Base-by-base conservation (phyloP, 2,329 filamentous ascomycete species). In the Herpotrichia juniperi region DNA sequence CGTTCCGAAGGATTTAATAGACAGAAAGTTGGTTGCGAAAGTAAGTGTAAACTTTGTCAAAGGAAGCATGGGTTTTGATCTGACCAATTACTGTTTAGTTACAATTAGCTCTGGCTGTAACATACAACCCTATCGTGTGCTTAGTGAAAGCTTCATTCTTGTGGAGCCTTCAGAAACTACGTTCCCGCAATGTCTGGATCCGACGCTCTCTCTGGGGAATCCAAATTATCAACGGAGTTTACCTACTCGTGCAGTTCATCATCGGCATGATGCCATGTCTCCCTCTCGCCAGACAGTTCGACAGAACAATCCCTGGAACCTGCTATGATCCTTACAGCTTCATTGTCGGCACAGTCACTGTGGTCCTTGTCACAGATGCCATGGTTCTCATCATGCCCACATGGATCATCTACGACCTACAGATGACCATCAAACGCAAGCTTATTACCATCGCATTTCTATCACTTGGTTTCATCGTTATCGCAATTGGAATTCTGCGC, bases 401-500 rank as follows among this genome's bases (percentile, higher is more conserved):
- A 0, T 63, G 60, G 62, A 65, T 65, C 3, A 59, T 65, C 12
- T 63, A 56, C 53, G 62, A 61, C 22, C 37, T 65, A 8, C 57
- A 61, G 32, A 64, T 65, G 60, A 39, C 58, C 4, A 32, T 61
- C 2, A 51, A 48, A 17, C 48, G 48, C 8, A 63, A 61, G 32
- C 14, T 63, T 21, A 42, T 62, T 16, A 58, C 53, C 10, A 59
- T 58, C 14, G 51, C 52, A 7, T 65, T 65, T 50, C 46, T 65
- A 28, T 60, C 57, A 4, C 53, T 62, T 21, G 59, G 59, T 40
- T 44, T 62, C 48, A 45, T 58, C 19, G 51, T 62, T 30, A 58
- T 61, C 30, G 51, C 46, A 19, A 58, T 64, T 44, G 62, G 61
- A 5, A 22, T 46, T 16, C 42, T 54, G 3, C 55, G 60, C 11